phyloP scores from a whole-genome alignment of 2,329 filamentous ascomycete genomes.

The Akanthomyces muscarius region DNA sequence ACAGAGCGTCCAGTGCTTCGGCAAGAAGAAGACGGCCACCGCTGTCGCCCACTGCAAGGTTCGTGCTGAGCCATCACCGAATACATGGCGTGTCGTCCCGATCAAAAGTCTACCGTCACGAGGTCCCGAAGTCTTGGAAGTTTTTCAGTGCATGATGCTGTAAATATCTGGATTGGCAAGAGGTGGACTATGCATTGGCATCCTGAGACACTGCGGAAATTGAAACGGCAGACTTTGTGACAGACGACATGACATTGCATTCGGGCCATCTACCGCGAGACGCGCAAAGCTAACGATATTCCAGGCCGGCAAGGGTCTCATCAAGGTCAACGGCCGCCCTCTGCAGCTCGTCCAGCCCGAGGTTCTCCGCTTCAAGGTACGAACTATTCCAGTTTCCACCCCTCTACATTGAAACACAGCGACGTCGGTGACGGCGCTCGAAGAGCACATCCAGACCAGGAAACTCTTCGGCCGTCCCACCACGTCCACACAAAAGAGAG shows the following conservation, averaged over 20 bases:
- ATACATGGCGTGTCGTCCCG: constrained; percentile 1
- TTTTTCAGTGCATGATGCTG: background rate
- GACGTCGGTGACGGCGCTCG: background rate
- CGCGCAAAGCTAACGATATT: constrained; percentile 28
- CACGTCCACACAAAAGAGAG: constrained; percentile 11
- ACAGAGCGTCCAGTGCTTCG: constrained; percentile 95
- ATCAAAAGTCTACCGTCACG: constrained; percentile 9
- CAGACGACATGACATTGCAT: background rate
- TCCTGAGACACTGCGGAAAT: background rate
- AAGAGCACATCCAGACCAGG: background rate
- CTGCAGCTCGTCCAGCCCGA: constrained; percentile 91
- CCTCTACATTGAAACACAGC: constrained; percentile 14
- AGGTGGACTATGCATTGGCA: background rate
- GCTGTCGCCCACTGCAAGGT: constrained; percentile 93
- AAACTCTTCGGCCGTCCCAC: background rate
- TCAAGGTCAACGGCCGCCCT: constrained; percentile 98
- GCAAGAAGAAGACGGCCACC: constrained; percentile 93
- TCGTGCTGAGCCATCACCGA: constrained; percentile 32
- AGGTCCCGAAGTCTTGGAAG: background rate
- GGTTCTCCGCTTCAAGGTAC: constrained; percentile 95
- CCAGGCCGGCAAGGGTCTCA: constrained; percentile 62
- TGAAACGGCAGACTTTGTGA: background rate
- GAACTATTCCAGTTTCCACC: constrained; percentile 15
- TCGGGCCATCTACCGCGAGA: background rate
- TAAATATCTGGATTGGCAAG: background rate